Evolutionary conservation across 495 filamentous ascomycete species (phyloP), one percentile per base, ranked within the genome.

Genomic region (Corynascus novoguineensis): DNA sequence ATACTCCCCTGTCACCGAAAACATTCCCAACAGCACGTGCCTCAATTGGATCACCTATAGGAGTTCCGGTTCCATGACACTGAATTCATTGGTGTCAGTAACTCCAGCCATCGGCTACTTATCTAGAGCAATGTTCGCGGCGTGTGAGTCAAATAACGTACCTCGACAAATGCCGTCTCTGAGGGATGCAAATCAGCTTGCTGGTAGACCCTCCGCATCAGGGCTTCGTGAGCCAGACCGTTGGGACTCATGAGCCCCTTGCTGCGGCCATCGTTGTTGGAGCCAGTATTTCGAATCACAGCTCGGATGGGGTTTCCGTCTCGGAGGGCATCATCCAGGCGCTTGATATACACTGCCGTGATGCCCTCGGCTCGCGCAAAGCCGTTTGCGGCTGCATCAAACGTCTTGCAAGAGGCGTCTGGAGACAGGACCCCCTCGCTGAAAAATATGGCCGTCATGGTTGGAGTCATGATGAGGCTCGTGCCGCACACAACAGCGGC

Each of bases 121-220:
- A n/a, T n/a, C n/a, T n/a, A n/a, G n/a, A n/a, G n/a, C n/a, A n/a
- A n/a, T n/a, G n/a, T n/a, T n/a, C n/a, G n/a, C n/a, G n/a, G n/a
- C n/a, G n/a, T n/a, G n/a, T n/a, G n/a, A n/a, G n/a, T n/a, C n/a
- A n/a, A n/a, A n/a, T n/a, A n/a, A n/a, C 48, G 11, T 3, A 50
- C 48, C 48, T 62, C 60, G 12, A 62, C 45, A 31, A 42, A 58
- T 0, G 49, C 50, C 3, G 60, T 62, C 2, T 62, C 55, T 0
- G 6, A 10, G 19, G 55, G 50, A n/a, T 62, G 19, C 5, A 64
- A 19, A 0, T 42, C 40, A 6, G 54, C 50, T 3, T 46, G 22
- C 4, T 50, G 14, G 57, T 85, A 83, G 0, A 67, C 68, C 1
- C 60, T 55, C 4, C 72, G 60, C 5, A 85, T 81, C 4, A 80